Evolutionary conservation across 768 basidiomycete genomes (phyloP).

Genomic region (Tylopilus subfusipes): DNA sequence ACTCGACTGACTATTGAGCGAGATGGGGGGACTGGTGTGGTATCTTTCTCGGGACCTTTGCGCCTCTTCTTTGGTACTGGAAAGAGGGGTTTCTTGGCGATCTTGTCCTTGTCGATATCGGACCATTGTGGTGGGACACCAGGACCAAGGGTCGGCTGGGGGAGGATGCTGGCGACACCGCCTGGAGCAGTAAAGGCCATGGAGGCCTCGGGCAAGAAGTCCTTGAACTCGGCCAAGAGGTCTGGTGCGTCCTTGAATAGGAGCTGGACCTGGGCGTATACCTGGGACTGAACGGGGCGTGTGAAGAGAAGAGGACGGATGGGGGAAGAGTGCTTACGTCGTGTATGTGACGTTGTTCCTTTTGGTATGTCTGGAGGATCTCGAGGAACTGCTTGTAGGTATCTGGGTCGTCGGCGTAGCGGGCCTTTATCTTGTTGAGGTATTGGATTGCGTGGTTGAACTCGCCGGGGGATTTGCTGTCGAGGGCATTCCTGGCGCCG

Average conservation of each 20-base stretch:
- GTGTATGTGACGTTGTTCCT: constrained; percentile 70
- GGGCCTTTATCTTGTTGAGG: constrained; percentile 96
- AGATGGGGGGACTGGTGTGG: constrained; percentile 52
- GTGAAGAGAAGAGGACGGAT: not conserved
- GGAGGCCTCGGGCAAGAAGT: constrained; percentile 69
- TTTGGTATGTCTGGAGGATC: constrained; percentile 84
- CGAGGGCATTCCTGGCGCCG: constrained; percentile 45
- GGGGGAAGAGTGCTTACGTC: constrained; percentile 49
- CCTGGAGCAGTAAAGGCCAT: constrained; percentile 40
- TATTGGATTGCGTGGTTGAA: constrained; percentile 96
- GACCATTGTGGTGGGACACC: constrained; percentile 38
- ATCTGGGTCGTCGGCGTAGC: constrained; percentile 85
- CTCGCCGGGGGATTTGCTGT: constrained; percentile 57
- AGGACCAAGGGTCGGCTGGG: constrained; percentile 42
- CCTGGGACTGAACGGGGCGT: constrained; percentile 51
- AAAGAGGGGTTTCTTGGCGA: constrained; percentile 41
- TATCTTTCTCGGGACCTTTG: constrained; percentile 63
- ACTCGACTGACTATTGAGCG: constrained; percentile 51
- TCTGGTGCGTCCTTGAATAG: constrained; percentile 82
- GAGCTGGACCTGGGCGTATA: constrained; percentile 74
- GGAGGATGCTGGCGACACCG: constrained; percentile 46
- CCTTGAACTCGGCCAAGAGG: constrained; percentile 75
- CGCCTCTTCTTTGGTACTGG: constrained; percentile 56
- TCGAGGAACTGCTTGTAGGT: constrained; percentile 90
- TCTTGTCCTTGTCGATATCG: constrained; percentile 38